Percentiles rank a stretch among this genome's conserved stretches.
phyloP scores from a whole-genome alignment of 129 eudicot genomes.

The Oenanthe sinensis region DNA sequence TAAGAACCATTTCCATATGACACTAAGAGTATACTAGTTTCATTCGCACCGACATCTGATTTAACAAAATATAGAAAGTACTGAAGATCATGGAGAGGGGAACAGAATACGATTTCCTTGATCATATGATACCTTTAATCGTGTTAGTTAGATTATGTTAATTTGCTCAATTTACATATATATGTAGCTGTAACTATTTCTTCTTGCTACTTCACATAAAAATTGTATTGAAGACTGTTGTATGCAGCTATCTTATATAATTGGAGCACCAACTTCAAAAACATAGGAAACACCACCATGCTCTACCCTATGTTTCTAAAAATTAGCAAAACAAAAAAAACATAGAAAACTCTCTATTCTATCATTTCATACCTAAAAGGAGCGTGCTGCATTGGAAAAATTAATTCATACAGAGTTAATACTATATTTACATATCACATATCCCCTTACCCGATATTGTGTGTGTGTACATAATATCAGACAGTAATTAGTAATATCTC shows the following conservation, averaged over 20 bases:
- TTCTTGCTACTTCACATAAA: background rate
- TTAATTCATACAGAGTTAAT: background rate
- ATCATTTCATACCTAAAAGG: background rate
- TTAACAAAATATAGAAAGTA: background rate
- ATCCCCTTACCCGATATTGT: background rate
- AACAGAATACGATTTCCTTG: background rate
- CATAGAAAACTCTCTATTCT: background rate
- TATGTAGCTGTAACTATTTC: background rate
- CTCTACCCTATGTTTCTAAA: background rate
- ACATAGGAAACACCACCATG: background rate
- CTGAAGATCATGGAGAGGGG: background rate
- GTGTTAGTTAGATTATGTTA: background rate
- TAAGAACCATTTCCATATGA: background rate
- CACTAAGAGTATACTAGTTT: background rate
- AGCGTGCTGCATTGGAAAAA: background rate
- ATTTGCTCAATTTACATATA: background rate
- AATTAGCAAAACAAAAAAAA: background rate
- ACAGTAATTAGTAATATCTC: background rate
- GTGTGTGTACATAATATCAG: background rate
- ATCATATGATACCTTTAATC: background rate
- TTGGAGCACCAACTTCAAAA: background rate
- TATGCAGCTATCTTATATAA: background rate
- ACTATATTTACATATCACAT: background rate
- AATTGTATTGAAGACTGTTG: background rate
- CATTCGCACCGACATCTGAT: background rate